Evolutionary conservation across 768 basidiomycete genomes (phyloP).

Genomic region (Vishniacozyma victoriae): DNA sequence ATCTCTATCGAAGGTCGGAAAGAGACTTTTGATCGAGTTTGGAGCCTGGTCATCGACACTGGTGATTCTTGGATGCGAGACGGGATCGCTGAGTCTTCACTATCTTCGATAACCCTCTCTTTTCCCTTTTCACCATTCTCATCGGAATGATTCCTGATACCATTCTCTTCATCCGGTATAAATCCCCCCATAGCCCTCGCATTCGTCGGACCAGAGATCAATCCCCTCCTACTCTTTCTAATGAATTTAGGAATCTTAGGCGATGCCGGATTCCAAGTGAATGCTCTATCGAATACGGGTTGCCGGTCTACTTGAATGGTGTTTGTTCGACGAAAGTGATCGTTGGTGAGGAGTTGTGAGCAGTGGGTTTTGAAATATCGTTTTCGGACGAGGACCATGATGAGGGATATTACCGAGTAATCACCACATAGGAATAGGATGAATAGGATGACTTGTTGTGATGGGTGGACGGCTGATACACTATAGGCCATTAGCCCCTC

Average conservation of each 20-base stretch:
- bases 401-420: constrained; percentile 24
- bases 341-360: constrained; percentile 21
- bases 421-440: constrained; percentile 19
- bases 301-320: too few species aligned
- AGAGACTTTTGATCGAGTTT: too few species aligned
- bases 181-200: constrained; percentile 3
- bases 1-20: too few species aligned
- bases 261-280: too few species aligned
- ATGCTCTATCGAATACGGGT: too few species aligned
- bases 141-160: too few species aligned
- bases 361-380: constrained; percentile 33
- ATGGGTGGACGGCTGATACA: constrained; percentile 19
- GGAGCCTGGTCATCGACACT: too few species aligned
- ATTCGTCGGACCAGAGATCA: constrained; percentile 8
- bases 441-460: constrained; percentile 11
- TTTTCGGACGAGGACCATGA: constrained; percentile 38
- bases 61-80: too few species aligned
- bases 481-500: constrained; percentile 20
- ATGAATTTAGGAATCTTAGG: too few species aligned
- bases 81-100: background rate
- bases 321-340: constrained; percentile 19
- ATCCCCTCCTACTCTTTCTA: too few species aligned
- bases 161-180: background rate
- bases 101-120: constrained; percentile 3
- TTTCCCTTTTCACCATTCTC: background rate